phyloP scores from a whole-genome alignment of 768 basidiomycete genomes.

The Rubroboletus satanas region DNA sequence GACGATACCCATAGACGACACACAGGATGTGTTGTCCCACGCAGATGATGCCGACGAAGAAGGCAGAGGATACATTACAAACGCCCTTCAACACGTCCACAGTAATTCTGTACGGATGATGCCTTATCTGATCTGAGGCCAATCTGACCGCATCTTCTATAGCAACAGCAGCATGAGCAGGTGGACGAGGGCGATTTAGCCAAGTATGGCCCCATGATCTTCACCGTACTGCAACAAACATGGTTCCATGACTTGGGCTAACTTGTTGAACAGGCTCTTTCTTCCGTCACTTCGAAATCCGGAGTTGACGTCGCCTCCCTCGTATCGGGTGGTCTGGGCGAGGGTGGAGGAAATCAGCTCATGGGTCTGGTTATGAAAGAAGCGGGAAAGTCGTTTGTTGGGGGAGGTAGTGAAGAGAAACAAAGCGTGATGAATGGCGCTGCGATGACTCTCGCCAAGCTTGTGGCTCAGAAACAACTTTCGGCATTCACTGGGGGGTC shows the following conservation, averaged over 20 bases:
- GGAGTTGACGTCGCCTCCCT: slow-evolving; percentile 34
- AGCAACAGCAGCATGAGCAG: slow-evolving; percentile 18
- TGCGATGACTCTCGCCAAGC: slow-evolving; percentile 81
- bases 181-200: slow-evolving; percentile 7
- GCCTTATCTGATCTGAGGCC: not conserved
- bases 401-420: slow-evolving; percentile 57
- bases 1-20: slow-evolving; percentile 45
- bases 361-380: slow-evolving; percentile 87
- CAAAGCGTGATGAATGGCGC: slow-evolving; percentile 85
- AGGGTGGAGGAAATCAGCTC: slow-evolving; percentile 55
- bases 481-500: slow-evolving; percentile 46
- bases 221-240: slow-evolving; percentile 3
- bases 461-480: slow-evolving; percentile 64
- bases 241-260: not conserved
- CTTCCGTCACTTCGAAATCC: slow-evolving; percentile 10
- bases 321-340: slow-evolving; percentile 34
- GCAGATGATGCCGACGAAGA: slow-evolving; percentile 34
- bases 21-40: slow-evolving; percentile 54
- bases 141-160: not conserved
- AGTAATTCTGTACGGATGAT: slow-evolving; percentile 14
- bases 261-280: slow-evolving; percentile 17
- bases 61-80: slow-evolving; percentile 4
- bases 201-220: slow-evolving; percentile 22
- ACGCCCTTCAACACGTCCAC: slow-evolving; percentile 23
- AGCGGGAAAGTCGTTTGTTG: slow-evolving; percentile 67